These are phyloP conservation scores for Xylariaceae sp. DNA, from an alignment of 2,329 filamentous ascomycete genomes.

Conservation along the genomic window DNA sequence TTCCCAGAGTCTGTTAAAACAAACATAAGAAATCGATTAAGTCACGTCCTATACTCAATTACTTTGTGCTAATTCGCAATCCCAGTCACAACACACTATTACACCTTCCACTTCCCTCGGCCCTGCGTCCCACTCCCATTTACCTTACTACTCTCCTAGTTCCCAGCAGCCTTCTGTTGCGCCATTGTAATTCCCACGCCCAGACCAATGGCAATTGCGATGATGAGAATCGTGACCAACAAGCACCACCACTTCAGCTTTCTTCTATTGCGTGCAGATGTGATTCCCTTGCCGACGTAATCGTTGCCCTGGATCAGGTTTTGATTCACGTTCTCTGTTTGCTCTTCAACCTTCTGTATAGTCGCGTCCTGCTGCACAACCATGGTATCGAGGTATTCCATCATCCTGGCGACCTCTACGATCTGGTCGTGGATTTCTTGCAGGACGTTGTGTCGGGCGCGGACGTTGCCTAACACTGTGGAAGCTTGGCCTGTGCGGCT, in stretches of 20 bases:
- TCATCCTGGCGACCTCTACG: conserved; percentile 65
- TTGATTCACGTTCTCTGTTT: conserved; percentile 63
- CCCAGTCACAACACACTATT: no score
- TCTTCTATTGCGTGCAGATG: conserved; percentile 62
- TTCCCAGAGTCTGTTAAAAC: no score
- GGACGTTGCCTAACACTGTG: conserved; percentile 73
- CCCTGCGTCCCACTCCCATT: no score
- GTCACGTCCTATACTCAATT: no score
- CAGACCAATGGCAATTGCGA: conserved; percentile 54
- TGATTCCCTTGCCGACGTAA: conserved; percentile 67
- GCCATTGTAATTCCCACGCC: conserved; percentile 31
- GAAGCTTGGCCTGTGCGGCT: conserved; percentile 73
- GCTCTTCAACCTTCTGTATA: conserved; percentile 60
- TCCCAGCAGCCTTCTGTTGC: background rate
- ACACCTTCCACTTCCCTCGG: no score
- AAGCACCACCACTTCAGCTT: conserved; percentile 83
- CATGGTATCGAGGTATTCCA: conserved; percentile 71
- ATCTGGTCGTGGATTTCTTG: conserved; percentile 67
- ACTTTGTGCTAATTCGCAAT: no score
- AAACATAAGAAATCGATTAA: no score
- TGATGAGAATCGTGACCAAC: conserved; percentile 57
- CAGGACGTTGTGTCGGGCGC: conserved; percentile 79
- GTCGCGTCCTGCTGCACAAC: conserved; percentile 70
- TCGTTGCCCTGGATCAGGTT: conserved; percentile 68
- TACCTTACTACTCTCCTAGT: no score